Base-by-base conservation (phyloP, 1,139 yeast genomes). In the Yamadazyma buinensis region DNA sequence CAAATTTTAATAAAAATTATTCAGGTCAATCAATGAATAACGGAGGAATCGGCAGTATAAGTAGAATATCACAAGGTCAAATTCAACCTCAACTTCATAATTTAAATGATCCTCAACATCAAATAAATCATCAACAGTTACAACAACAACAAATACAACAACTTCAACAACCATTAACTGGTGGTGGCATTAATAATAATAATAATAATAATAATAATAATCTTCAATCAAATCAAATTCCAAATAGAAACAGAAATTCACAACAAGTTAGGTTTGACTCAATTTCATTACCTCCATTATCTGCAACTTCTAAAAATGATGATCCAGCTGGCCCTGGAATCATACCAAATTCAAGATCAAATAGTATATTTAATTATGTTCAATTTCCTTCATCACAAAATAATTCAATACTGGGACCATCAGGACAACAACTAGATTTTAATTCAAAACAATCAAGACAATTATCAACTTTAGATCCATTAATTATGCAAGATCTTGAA, bases 401-500 rank as follows among this genome's bases (percentile, higher is more conserved):
- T 12, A 64, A 64, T 40, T 62, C 69, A 1, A 44, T 63, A 8
- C 24, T 30, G 15, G 37, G n/a, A 53, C 61, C 31, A 64, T 19
- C n/a, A 17, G 7, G 7, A 5, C 19, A 17, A 17, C n/a, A n/a
- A n/a, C n/a, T n/a, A n/a, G n/a, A 17, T 15, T 45, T 10, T 49
- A 54, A 41, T 20, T 7, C 35, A 23, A 33, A 39, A 41, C 24
- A 21, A 12, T 37, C 50, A 17, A 44, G 49, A 17, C 52, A 48
- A 39, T 28, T 42, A 33, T 44, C 51, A 6, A 22, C 25, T 33
- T 12, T 37, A 45, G 55, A 61, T 22, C 59, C 57, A 19, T 52
- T 61, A 13, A 46, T 62, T 3, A 36, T 59, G 10, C 67, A 61
- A 37, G 77, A 71, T 39, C 59, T 72, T 38, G 78, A 73, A 39